phyloP scores from a whole-genome alignment of 148 eudicot species.

The Spergularia bocconei region DNA sequence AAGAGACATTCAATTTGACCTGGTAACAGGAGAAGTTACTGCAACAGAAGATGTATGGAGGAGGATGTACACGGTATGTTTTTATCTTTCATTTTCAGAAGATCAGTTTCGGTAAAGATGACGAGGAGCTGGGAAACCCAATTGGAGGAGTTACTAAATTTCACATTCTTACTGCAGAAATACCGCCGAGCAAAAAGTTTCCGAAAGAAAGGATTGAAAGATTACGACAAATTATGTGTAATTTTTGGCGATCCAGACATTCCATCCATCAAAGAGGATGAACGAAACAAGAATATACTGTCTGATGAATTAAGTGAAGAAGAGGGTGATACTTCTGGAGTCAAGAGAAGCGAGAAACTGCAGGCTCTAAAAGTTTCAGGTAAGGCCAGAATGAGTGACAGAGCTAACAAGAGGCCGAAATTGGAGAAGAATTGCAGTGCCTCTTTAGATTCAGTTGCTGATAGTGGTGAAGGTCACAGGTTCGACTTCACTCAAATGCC shows the following conservation, averaged over 20 bases:
- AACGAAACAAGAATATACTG: conserved; percentile 14
- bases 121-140: too few relatives aligned
- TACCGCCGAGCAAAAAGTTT: conserved; percentile 35
- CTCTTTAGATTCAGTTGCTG: conserved; percentile 31
- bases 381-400: conserved; percentile 11
- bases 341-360: conserved; percentile 7
- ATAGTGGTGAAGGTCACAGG: conserved; percentile 25
- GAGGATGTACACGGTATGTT: conserved; percentile 27
- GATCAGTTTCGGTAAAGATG: too few relatives aligned
- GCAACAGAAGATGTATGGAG: conserved; percentile 36
- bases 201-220: conserved; percentile 36
- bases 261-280: conserved; percentile 7
- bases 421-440: conserved; percentile 25
- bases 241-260: conserved; percentile 27
- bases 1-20: conserved; percentile 27
- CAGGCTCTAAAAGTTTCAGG: conserved; percentile 1
- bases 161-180: conserved; percentile 20
- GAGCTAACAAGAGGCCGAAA: conserved; percentile 24
- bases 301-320: conserved; percentile 21
- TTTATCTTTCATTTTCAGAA: not conserved
- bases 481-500: conserved; percentile 19
- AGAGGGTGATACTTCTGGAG: conserved; percentile 12
- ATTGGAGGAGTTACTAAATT: not conserved
- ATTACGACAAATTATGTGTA: conserved; percentile 32
- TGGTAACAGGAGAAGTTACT: conserved; percentile 31